phyloP scores from a whole-genome alignment of 192 early-diverging fungal species.

The Coemansia sp. region DNA sequence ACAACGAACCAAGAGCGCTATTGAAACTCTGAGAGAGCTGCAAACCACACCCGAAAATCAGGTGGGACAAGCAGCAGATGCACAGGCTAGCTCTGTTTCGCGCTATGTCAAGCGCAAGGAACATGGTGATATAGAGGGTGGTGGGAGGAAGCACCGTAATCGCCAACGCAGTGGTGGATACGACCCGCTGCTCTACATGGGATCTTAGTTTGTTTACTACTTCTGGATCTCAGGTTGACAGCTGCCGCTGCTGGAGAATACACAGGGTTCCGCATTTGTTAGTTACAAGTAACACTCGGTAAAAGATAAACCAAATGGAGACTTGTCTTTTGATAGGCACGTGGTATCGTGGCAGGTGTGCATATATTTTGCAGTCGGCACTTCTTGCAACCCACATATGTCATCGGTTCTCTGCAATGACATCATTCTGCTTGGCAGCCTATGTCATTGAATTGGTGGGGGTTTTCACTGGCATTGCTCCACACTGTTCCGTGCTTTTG shows the following conservation, averaged over 20 bases:
- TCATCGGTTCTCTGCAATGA: too few species aligned
- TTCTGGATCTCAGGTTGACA: neutral
- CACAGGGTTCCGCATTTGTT: neutral
- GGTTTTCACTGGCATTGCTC: too few species aligned
- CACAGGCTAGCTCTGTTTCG: conserved; percentile 24
- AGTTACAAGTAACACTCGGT: neutral
- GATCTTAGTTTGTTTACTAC: neutral
- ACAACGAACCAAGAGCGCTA: conserved; percentile 5
- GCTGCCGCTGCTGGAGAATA: too few species aligned
- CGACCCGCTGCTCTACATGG: conserved; percentile 7
- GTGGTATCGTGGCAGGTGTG: neutral
- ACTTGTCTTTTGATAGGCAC: neutral
- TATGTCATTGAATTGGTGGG: too few species aligned
- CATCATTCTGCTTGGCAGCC: too few species aligned
- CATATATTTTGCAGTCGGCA: neutral
- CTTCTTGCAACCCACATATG: neutral
- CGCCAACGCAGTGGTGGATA: conserved; percentile 19
- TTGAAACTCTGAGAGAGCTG: neutral
- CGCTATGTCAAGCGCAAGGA: conserved; percentile 41
- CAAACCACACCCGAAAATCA: conserved; percentile 47
- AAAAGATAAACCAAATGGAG: neutral
- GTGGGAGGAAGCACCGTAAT: conserved; percentile 44
- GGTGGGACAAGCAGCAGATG: conserved; percentile 27
- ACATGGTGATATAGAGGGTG: conserved; percentile 37
- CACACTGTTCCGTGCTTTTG: neutral